phyloP scores from a whole-genome alignment of 2,329 filamentous ascomycete species.

The Hymenoscyphus salicellus region DNA sequence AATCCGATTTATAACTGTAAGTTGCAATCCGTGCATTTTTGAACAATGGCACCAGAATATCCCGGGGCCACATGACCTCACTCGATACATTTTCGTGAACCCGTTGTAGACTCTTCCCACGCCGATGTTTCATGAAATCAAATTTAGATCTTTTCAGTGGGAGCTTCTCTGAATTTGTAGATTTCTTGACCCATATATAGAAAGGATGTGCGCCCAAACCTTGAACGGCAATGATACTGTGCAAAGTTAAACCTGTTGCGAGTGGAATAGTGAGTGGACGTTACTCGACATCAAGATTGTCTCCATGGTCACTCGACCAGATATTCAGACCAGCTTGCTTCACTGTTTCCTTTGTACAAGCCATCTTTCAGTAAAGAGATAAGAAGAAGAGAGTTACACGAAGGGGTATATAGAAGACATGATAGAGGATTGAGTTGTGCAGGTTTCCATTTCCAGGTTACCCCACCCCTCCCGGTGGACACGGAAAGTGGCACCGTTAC shows the following conservation, averaged over 20 bases:
- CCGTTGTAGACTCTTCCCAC: background rate
- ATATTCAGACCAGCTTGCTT: background rate
- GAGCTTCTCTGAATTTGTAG: background rate
- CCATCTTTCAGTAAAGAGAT: background rate
- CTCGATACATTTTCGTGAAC: background rate
- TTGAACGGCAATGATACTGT: background rate
- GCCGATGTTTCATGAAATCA: background rate
- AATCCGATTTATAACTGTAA: slow-evolving; percentile 25
- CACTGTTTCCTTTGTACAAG: background rate
- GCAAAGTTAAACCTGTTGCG: background rate
- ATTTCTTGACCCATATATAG: background rate
- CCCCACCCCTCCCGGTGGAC: too few relatives aligned
- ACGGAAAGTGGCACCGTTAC: too few relatives aligned
- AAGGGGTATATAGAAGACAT: background rate
- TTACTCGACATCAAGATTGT: background rate
- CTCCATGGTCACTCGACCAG: background rate
- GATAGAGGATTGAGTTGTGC: background rate
- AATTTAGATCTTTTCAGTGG: background rate
- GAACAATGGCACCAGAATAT: slow-evolving; percentile 19
- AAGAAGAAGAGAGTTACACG: background rate
- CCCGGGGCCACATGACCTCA: slow-evolving; percentile 19
- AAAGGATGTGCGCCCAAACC: background rate
- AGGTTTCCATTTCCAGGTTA: background rate
- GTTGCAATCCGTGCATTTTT: slow-evolving; percentile 20
- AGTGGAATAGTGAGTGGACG: background rate